phyloP scores from a whole-genome alignment of 768 basidiomycete genomes.

The Cystobasidium ongulense region DNA sequence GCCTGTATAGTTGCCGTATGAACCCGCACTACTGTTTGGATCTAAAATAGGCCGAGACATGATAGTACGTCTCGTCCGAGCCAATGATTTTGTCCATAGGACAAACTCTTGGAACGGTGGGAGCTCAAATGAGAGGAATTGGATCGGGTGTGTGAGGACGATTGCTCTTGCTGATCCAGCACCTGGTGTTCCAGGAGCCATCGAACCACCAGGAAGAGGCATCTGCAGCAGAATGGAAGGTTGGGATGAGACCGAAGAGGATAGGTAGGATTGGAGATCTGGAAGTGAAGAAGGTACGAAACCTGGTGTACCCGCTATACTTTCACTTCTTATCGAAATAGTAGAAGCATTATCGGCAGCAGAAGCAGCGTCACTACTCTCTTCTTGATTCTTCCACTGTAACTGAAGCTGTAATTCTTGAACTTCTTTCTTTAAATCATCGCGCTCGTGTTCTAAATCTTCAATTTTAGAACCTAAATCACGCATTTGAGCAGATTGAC shows the following conservation, averaged over 20 bases:
- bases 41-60: neutral
- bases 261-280: neutral
- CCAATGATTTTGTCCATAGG: constrained; percentile 39
- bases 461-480: constrained; percentile 30
- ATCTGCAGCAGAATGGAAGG: neutral
- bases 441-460: constrained; percentile 29
- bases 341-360: neutral
- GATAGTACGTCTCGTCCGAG: constrained; percentile 22
- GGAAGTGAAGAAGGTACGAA: neutral
- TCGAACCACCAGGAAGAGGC: neutral
- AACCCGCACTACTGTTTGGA: neutral
- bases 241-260: neutral
- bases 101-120: constrained; percentile 42
- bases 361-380: neutral
- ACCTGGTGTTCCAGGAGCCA: neutral
- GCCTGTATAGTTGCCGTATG: neutral
- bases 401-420: constrained; percentile 33
- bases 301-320: neutral
- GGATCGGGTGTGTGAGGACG: constrained; percentile 32
- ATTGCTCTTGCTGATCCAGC: neutral
- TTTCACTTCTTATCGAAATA: neutral
- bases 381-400: constrained; percentile 10
- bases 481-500: constrained; percentile 37
- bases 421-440: constrained; percentile 37
- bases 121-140: constrained; percentile 38